phyloP scores from a whole-genome alignment of 495 filamentous ascomycete species.

The Tuber microsphaerosporum region DNA sequence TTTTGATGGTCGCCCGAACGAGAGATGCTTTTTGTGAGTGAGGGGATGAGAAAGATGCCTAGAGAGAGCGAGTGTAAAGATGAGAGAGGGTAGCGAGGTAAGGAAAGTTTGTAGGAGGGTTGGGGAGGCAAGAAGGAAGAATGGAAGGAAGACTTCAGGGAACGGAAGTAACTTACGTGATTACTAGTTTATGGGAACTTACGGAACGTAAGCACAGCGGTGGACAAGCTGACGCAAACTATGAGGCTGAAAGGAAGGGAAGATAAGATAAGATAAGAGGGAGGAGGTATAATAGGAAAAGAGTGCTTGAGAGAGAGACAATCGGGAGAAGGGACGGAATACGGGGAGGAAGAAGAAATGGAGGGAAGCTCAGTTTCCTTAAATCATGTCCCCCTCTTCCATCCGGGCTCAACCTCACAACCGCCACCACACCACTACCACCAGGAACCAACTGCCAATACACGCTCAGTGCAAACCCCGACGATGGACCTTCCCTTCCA shows the following conservation, averaged over 20 bases:
- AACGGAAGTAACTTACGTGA: neutral
- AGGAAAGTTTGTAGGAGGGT: neutral
- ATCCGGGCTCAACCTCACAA: neutral
- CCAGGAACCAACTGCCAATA: neutral
- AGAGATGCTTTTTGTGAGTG: neutral
- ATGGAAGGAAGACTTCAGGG: neutral
- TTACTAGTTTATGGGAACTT: neutral
- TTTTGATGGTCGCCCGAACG: constrained; percentile 30
- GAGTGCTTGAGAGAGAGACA: neutral
- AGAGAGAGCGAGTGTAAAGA: neutral
- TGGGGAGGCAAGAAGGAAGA: neutral
- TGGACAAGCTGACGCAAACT: neutral
- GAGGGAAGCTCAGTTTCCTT: neutral
- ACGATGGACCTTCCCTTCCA: neutral
- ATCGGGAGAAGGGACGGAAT: neutral
- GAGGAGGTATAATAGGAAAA: too few relatives aligned
- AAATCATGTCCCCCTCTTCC: neutral
- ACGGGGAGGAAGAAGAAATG: neutral
- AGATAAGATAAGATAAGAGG: neutral
- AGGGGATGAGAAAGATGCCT: neutral
- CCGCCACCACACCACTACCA: neutral
- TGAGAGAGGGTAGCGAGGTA: neutral
- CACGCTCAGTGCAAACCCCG: neutral
- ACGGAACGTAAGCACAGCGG: neutral
- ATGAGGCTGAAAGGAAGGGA: neutral